Percentiles rank a stretch among this genome's conserved stretches.
phyloP scores from a whole-genome alignment of 768 basidiomycete species.

The Amanita molliuscula region DNA sequence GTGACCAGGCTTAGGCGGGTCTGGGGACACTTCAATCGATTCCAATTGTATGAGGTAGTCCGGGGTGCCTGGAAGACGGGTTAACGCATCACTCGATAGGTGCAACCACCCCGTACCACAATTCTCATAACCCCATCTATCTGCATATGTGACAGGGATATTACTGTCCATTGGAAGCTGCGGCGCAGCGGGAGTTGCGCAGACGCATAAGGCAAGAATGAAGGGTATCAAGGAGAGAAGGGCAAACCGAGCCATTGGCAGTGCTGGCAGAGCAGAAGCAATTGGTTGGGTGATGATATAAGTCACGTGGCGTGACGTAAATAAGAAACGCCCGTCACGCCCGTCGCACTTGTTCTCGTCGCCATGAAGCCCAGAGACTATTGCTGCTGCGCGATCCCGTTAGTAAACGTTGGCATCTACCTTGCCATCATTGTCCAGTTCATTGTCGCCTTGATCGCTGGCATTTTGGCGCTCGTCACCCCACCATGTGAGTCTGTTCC shows the following conservation, averaged over 20 bases:
- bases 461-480: constrained; percentile 66
- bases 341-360: constrained; percentile 9
- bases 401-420: constrained; percentile 88
- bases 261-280: constrained; percentile 6
- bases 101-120: constrained; percentile 51
- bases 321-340: not conserved
- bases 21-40: constrained; percentile 67
- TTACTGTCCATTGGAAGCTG: constrained; percentile 18
- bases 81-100: constrained; percentile 5
- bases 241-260: constrained; percentile 4
- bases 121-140: constrained; percentile 55
- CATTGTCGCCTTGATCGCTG: constrained; percentile 51
- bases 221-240: constrained; percentile 15
- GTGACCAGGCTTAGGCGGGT: constrained; percentile 83
- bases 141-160: constrained; percentile 20
- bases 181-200: constrained; percentile 12
- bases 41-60: constrained; percentile 49
- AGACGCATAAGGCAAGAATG: constrained; percentile 12
- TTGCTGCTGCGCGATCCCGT: constrained; percentile 88
- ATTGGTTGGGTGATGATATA: not conserved
- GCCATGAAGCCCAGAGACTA: constrained; percentile 75
- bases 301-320: constrained; percentile 1
- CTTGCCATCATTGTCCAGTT: constrained; percentile 70
- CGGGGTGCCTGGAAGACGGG: constrained; percentile 26
- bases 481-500: constrained; percentile 53